These are phyloP conservation scores for Coffea humblotiana DNA, from an alignment of 305 asterid genomes.

Conservation along the genomic window DNA sequence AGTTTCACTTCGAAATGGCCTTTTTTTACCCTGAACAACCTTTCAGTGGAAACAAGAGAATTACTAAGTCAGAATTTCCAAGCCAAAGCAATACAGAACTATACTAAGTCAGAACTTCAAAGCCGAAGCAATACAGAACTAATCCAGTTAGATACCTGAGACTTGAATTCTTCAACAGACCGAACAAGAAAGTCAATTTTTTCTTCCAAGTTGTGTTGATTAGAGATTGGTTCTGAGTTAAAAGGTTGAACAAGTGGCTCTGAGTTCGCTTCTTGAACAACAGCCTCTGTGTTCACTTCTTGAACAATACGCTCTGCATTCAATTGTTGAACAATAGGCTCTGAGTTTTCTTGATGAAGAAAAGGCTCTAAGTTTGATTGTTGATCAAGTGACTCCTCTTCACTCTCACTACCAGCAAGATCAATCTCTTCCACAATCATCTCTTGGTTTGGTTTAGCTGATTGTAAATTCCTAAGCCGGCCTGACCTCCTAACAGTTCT, in stretches of 20 bases:
- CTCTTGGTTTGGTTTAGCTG: background rate
- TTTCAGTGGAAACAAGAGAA: background rate
- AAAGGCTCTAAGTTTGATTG: slow-evolving; percentile 8
- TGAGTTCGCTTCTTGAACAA: background rate
- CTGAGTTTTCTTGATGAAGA: background rate
- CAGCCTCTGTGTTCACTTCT: background rate
- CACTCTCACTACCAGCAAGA: slow-evolving; percentile 22
- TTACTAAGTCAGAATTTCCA: background rate
- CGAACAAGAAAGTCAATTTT: slow-evolving; percentile 33
- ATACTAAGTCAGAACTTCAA: background rate
- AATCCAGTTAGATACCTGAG: slow-evolving; percentile 28
- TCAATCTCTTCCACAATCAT: slow-evolving; percentile 13
- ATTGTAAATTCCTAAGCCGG: slow-evolving; percentile 20
- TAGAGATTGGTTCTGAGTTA: background rate
- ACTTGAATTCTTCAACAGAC: slow-evolving; percentile 29
- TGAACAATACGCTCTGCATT: background rate
- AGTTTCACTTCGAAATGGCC: slow-evolving; percentile 11
- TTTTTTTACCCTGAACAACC: slow-evolving; percentile 26
- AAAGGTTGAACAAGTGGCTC: background rate
- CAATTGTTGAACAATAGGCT: background rate
- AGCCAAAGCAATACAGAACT: background rate
- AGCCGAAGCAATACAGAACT: background rate
- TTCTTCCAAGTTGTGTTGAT: slow-evolving; percentile 22
- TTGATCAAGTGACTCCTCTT: slow-evolving; percentile 20
- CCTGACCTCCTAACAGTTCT: slow-evolving; percentile 30